phyloP scores from a whole-genome alignment of 208 protist species.

The Herpetomonas tarakana region DNA sequence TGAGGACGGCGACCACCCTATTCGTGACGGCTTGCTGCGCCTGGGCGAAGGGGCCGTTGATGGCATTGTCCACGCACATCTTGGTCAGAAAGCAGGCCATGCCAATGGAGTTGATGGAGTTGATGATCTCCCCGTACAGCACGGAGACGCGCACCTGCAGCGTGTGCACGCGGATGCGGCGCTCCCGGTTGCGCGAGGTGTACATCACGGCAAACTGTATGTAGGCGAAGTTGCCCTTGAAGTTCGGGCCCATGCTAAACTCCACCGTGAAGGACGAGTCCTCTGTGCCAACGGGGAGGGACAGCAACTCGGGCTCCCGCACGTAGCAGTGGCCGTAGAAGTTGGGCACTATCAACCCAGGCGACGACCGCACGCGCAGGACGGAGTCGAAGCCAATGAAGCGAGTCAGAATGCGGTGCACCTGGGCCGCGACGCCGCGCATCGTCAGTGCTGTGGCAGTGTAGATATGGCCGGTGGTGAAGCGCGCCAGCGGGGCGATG shows the following conservation, averaged over 20 bases:
- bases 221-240: conserved; percentile 70
- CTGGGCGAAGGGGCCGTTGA: conserved; percentile 49
- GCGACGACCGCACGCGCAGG: conserved; percentile 93
- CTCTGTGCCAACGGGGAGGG: conserved; percentile 89
- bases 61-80: conserved; percentile 65
- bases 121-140: conserved; percentile 49
- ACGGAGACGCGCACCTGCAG: conserved; percentile 55
- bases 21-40: conserved; percentile 64
- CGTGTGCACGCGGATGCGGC: conserved; percentile 85
- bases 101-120: conserved; percentile 68
- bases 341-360: conserved; percentile 77
- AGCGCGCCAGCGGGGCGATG: conserved; percentile 77
- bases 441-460: conserved; percentile 51
- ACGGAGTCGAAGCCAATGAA: conserved; percentile 95
- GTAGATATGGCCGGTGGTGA: conserved; percentile 77
- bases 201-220: conserved; percentile 82
- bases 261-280: conserved; percentile 90
- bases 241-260: conserved; percentile 54
- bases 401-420: conserved; percentile 79
- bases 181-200: conserved; percentile 70
- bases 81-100: conserved; percentile 66
- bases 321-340: conserved; percentile 97
- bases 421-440: conserved; percentile 55
- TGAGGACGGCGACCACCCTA: conserved; percentile 45
- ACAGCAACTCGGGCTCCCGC: conserved; percentile 92